Base-by-base conservation (phyloP, 371 early-diverging fungal species). In the Circinella umbellata region DNA sequence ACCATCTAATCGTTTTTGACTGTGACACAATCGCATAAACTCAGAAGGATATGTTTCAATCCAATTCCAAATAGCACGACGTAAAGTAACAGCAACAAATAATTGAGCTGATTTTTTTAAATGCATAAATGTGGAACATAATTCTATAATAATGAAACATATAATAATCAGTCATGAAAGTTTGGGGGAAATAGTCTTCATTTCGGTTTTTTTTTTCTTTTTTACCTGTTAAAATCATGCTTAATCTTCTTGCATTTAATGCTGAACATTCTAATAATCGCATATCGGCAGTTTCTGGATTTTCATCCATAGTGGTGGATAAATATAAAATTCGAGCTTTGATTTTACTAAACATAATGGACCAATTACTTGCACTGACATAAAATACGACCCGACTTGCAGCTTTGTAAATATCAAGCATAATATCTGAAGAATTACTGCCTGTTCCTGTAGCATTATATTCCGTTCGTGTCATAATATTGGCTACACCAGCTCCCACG, bases 51-150 rank as follows among this genome's bases (percentile, higher is more conserved):
- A 92, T 0, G 88, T 86, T 72, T 94, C 94, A 54, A 95, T 94
- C 94, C 94, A 95, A 71, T 91, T 93, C 95, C 95, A 95, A 69
- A 95, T 94, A 4, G 91, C 89, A 51, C 89, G 87, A 57, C 93
- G 86, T 48, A 94, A 78, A 11, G 90, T 86, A 14, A 90, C 86
- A 1, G 93, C 91, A 66, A 90, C 84, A 9, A 89, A 81, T 10
- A 89, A 73, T 67, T 92, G 94, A 0, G 92, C 88, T 0, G 90
- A 79, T 35, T 91, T 89, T 64, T 90, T 88, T 51, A 94, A 82
- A 62, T 87, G 86, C 53, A 87, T 74, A 69, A 92, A 91, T 11
- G 82, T 77, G 7, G 83, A 72, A 47, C 88, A 88, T 37, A 93
- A 66, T 69, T 92, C 94, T 91, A 67, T 27, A 27, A 27, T 27